phyloP scores from a whole-genome alignment of 768 basidiomycete species.

The Leccinellum albellum region DNA sequence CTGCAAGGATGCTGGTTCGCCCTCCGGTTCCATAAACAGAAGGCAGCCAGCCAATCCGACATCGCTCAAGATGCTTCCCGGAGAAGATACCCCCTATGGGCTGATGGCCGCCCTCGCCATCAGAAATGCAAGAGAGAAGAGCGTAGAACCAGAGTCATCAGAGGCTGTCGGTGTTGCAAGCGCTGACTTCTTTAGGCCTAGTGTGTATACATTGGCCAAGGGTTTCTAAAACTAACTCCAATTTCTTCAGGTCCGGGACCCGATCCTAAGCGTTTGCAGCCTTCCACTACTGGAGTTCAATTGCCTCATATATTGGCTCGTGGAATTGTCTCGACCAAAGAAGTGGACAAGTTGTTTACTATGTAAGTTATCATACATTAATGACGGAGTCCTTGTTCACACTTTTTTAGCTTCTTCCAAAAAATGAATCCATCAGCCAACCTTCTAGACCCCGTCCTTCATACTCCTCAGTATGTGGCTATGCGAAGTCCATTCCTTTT shows the following conservation, averaged over 20 bases:
- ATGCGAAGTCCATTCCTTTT: conserved; percentile 88
- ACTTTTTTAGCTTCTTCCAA: conserved; percentile 57
- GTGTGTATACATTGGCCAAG: conserved; percentile 30
- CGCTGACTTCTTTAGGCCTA: conserved; percentile 62
- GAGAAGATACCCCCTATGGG: conserved; percentile 66
- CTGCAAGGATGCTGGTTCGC: conserved; percentile 25
- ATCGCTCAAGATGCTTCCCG: conserved; percentile 52
- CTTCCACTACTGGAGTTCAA: conserved; percentile 42
- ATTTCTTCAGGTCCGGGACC: conserved; percentile 37
- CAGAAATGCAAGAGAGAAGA: conserved; percentile 38
- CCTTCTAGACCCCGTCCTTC: conserved; percentile 75
- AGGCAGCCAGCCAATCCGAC: conserved; percentile 39
- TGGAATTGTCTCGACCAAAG: conserved; percentile 57
- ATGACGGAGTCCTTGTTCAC: not conserved
- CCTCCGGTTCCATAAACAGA: conserved; percentile 34
- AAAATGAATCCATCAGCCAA: conserved; percentile 78
- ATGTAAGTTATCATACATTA: conserved; percentile 43
- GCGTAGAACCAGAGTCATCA: conserved; percentile 42
- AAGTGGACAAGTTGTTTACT: conserved; percentile 70
- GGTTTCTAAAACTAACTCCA: not conserved
- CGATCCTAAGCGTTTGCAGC: conserved; percentile 37
- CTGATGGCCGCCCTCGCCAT: conserved; percentile 65
- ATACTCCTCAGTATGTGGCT: conserved; percentile 78
- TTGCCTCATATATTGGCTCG: conserved; percentile 63
- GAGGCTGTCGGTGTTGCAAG: conserved; percentile 63